These are phyloP conservation scores for Jackrogersella minutella DNA, from an alignment of 495 filamentous ascomycete genomes.

Conservation along the genomic window DNA sequence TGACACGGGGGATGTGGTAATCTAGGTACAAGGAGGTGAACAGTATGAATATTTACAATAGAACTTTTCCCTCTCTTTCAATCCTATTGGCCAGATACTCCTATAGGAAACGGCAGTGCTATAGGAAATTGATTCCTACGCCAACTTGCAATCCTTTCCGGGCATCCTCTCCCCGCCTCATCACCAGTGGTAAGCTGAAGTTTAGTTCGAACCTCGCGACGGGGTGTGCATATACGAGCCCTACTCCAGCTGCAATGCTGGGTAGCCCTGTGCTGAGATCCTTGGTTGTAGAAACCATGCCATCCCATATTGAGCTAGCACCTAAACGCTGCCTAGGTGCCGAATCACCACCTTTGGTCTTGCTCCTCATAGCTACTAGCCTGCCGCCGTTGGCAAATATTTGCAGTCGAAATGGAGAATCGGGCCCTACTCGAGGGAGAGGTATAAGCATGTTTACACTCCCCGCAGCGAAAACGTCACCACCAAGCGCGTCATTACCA, in stretches of 20 bases:
- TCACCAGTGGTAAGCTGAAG: constrained; percentile 85
- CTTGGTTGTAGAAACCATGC: constrained; percentile 61
- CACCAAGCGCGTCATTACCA: constrained; percentile 82
- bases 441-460: constrained; percentile 85
- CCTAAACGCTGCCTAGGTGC: constrained; percentile 43
- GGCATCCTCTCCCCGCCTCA: constrained; percentile 80
- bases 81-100: neutral
- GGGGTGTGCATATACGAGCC: constrained; percentile 91
- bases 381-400: constrained; percentile 91
- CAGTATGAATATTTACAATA: constrained; percentile 12
- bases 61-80: neutral
- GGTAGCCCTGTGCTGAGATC: constrained; percentile 79
- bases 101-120: constrained; percentile 32
- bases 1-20: constrained; percentile 5
- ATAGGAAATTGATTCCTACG: constrained; percentile 93
- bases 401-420: constrained; percentile 87
- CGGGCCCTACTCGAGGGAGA: constrained; percentile 76
- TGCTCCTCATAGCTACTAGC: constrained; percentile 75
- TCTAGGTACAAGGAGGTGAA: constrained; percentile 3
- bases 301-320: constrained; percentile 57
- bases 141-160: constrained; percentile 93
- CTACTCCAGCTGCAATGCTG: constrained; percentile 85
- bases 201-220: constrained; percentile 94
- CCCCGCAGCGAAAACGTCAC: constrained; percentile 89
- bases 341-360: constrained; percentile 51